A percentile compares a stretch with the other conserved stretches of the same genome.
These are phyloP conservation scores for Colletotrichum tropicale DNA, from an alignment of 2,329 filamentous ascomycete species.

Conservation along the genomic window DNA sequence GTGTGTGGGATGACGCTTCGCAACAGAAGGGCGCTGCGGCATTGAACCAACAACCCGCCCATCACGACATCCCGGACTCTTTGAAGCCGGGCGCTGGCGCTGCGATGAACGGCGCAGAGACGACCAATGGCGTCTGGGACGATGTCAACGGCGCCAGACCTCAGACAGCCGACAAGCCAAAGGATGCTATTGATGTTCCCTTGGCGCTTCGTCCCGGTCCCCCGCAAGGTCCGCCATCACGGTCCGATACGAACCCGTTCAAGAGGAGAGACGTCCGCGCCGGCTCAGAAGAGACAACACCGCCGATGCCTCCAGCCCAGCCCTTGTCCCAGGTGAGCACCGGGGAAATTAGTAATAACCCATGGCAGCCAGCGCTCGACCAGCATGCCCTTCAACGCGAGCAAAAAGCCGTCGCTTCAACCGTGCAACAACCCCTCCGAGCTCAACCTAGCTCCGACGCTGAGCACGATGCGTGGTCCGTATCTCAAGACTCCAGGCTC, in stretches of 20 bases:
- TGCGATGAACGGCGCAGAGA: conserved; percentile 23
- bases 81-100: conserved; percentile 34
- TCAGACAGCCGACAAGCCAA: background rate
- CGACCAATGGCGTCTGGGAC: conserved; percentile 35
- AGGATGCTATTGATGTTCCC: conserved; percentile 28
- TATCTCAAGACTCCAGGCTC: conserved; percentile 13
- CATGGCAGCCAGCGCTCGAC: conserved; percentile 44
- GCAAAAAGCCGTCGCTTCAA: background rate
- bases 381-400: conserved; percentile 6
- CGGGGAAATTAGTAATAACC: conserved; percentile 46
- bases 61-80: conserved; percentile 30
- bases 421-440: background rate
- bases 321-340: conserved; percentile 47
- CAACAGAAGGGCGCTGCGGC: conserved; percentile 4
- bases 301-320: conserved; percentile 29
- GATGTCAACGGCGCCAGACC: conserved; percentile 25
- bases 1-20: conserved; percentile 27
- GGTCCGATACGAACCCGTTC: conserved; percentile 58
- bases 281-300: conserved; percentile 11
- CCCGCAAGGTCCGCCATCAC: conserved; percentile 1
- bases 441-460: background rate
- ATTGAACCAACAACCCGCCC: background rate
- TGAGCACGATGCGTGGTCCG: conserved; percentile 36
- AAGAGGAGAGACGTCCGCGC: conserved; percentile 46
- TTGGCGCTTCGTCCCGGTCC: conserved; percentile 32